These are phyloP conservation scores for Stephania japonica DNA, from an alignment of 164 flowering plant species.

Conservation along the genomic window DNA sequence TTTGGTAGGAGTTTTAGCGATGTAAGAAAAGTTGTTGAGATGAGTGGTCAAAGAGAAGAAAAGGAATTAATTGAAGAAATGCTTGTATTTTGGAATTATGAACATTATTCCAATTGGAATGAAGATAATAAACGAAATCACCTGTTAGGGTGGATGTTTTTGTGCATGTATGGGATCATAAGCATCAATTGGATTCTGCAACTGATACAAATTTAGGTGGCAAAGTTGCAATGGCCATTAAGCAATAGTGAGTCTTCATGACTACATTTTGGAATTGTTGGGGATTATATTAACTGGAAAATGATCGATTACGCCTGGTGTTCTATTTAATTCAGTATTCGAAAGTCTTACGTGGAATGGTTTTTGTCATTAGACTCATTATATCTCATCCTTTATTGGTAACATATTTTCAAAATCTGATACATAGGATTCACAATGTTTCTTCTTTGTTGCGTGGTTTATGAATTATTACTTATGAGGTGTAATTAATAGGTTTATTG, in stretches of 20 bases:
- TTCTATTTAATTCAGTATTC: not conserved
- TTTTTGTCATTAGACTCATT: not conserved
- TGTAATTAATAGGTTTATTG: not conserved
- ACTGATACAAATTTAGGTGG: not conserved
- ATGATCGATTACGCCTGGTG: not conserved
- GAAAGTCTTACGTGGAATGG: not conserved
- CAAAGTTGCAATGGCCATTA: no score
- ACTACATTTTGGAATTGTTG: not conserved
- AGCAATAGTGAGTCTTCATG: not conserved
- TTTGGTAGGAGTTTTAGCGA: no score
- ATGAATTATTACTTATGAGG: not conserved
- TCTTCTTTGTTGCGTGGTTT: slow-evolving; percentile 1
- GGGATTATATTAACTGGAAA: no score
- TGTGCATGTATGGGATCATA: not conserved
- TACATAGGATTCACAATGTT: no score
- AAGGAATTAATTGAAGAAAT: no score
- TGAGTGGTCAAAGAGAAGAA: no score
- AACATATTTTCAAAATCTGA: not conserved
- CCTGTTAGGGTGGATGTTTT: no score
- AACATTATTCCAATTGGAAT: no score
- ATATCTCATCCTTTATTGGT: not conserved
- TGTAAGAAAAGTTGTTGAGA: no score
- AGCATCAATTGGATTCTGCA: not conserved
- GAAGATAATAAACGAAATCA: no score
- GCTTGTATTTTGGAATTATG: no score